Evolutionary conservation across 306 rosid species (phyloP), one percentile per base, ranked within the genome.

Genomic region (Lagenaria siceraria): DNA sequence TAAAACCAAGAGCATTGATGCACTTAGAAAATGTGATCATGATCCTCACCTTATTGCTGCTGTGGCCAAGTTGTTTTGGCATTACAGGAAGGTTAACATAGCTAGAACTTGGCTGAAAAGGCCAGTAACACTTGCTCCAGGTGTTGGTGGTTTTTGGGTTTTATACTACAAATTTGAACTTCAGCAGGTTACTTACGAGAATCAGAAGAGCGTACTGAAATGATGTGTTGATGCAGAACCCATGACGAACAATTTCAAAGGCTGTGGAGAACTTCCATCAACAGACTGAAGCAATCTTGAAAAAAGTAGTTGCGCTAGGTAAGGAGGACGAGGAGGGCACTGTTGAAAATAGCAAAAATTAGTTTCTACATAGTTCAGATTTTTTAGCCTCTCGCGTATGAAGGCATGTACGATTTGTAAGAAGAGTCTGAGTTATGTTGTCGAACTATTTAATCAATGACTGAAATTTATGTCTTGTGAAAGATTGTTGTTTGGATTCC

Each of bases 241-340:
- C 49, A 93, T 91, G 98, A 93, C 98, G 89, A 78, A 83, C 81
- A 1, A 82, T 89, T 79, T 86, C 95, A 1, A 93, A 90, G 86
- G 93, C 97, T 12, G 93, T 91, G 52, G 97, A 91, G 86, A 91
- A 93, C 70, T 93, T 95, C 63, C 98, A 93, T 83, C 97, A 88
- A 69, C 89, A 96, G 11, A 76, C 83, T 0, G 97, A 93, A 81
- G 93, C 96, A 46, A 87, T 91, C 79, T 87, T 93, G 88, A 93
- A 89, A 87, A 91, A 93, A 86, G 88, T 84, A 35, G 76, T 49
- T 48, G 90, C 85, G 40, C 86, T 91, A 56, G 97, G 96, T 80
- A 91, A 88, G 85, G 98, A 91, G 82, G 93, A 88, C 84, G 98
- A 91, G 82, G 93, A 88, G 79, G 89, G 70, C 72, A 93, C 92